Conservation (phyloP, 257 asterid genomes). For the Rhazya stricta region DNA sequence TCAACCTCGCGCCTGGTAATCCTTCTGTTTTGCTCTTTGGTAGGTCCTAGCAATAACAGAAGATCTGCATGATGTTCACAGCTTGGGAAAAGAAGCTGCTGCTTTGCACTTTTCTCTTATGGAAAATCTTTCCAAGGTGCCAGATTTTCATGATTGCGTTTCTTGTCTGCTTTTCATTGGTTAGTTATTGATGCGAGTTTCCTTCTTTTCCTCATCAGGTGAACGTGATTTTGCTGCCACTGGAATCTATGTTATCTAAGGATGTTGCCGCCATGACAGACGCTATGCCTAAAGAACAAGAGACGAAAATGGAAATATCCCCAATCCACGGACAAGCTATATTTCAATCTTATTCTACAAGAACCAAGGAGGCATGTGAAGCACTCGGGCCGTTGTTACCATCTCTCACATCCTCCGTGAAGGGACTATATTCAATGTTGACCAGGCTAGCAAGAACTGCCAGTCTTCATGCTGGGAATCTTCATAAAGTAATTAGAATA, state of each 20-base stretch:
- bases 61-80: conserved; percentile 85
- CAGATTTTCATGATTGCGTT: conserved; percentile 7
- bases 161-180: too few relatives aligned
- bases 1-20: not conserved
- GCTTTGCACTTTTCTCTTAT: conserved; percentile 70
- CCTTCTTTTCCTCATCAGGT: conserved; percentile 50
- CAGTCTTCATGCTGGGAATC: conserved; percentile 96
- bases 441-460: conserved; percentile 89
- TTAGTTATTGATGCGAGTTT: not conserved
- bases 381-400: conserved; percentile 76
- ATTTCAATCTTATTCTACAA: conserved; percentile 74
- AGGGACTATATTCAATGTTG: conserved; percentile 76
- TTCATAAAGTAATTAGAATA: conserved; percentile 66
- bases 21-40: not conserved
- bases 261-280: conserved; percentile 87
- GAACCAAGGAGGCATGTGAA: conserved; percentile 66
- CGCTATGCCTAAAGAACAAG: conserved; percentile 67
- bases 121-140: conserved; percentile 86
- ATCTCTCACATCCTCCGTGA: conserved; percentile 58
- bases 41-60: conserved; percentile 97
- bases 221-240: conserved; percentile 78
- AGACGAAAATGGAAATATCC: conserved; percentile 64
- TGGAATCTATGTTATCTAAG: conserved; percentile 76
- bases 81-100: conserved; percentile 92
- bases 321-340: conserved; percentile 96